A percentile compares a stretch with the other conserved stretches of the same genome.
Conservation (phyloP, 2,329 filamentous ascomycete genomes). For the Coniochaeta ligniaria region DNA sequence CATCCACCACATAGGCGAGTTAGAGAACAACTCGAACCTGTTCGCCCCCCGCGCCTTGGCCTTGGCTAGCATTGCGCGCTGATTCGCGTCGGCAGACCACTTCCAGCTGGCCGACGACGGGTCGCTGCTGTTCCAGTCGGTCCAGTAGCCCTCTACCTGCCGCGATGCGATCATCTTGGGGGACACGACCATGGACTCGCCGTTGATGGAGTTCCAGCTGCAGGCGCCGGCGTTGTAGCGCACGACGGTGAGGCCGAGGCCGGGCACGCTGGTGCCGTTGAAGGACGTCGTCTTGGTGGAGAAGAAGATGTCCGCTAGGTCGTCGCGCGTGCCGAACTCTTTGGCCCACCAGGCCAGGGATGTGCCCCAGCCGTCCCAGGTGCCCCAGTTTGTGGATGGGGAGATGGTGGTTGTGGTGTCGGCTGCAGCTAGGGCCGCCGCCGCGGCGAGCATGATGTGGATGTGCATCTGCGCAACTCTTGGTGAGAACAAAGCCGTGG, state of each 20-base stretch:
- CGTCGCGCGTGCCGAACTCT: slow-evolving; percentile 29
- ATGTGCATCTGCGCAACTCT: neutral
- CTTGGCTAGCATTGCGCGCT: slow-evolving; percentile 29
- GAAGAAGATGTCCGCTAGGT: slow-evolving; percentile 34
- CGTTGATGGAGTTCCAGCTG: slow-evolving; percentile 25
- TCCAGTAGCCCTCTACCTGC: slow-evolving; percentile 32
- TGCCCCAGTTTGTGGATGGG: slow-evolving; percentile 26
- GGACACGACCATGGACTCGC: slow-evolving; percentile 5
- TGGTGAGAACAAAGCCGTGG: too few species aligned
- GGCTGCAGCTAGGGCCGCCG: slow-evolving; percentile 6
- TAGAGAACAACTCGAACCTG: slow-evolving; percentile 36
- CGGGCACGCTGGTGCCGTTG: slow-evolving; percentile 23
- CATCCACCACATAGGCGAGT: slow-evolving; percentile 39
- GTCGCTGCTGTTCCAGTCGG: slow-evolving; percentile 25
- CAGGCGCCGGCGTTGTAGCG: slow-evolving; percentile 35
- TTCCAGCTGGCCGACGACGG: slow-evolving; percentile 28
- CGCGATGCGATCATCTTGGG: slow-evolving; percentile 25
- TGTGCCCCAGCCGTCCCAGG: slow-evolving; percentile 36
- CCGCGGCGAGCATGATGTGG: neutral
- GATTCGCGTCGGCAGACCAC: slow-evolving; percentile 31
- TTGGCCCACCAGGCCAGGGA: slow-evolving; percentile 36
- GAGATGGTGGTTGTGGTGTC: slow-evolving; percentile 24
- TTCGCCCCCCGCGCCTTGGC: slow-evolving; percentile 26
- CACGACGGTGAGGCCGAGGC: slow-evolving; percentile 32
- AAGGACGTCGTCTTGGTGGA: slow-evolving; percentile 21